Conservation (phyloP, 371 early-diverging fungal species). For the Mucor irregularis region DNA sequence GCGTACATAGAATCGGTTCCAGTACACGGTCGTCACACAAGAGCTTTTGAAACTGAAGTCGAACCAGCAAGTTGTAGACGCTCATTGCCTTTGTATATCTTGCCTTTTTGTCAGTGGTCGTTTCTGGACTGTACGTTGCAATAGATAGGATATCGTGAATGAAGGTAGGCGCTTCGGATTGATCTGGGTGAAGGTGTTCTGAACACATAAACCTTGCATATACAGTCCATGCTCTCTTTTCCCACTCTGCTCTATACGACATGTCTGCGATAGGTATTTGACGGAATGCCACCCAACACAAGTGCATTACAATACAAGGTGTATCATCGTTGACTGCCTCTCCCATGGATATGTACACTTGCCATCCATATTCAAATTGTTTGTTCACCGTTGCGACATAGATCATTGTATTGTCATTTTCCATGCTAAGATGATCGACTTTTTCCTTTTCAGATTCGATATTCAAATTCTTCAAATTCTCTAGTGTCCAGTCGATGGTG, state of each 20-base stretch:
- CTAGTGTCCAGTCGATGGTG: slow-evolving; percentile 29
- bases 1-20: slow-evolving; percentile 32
- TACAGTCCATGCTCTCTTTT: slow-evolving; percentile 36
- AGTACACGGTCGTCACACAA: slow-evolving; percentile 35
- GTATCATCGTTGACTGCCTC: slow-evolving; percentile 33
- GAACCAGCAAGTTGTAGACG: slow-evolving; percentile 26
- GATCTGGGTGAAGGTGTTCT: slow-evolving; percentile 33
- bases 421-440: slow-evolving; percentile 18
- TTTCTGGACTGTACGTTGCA: slow-evolving; percentile 31
- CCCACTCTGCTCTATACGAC: slow-evolving; percentile 33
- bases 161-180: slow-evolving; percentile 36
- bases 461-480: slow-evolving; percentile 10
- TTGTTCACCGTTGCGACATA: slow-evolving; percentile 22
- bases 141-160: slow-evolving; percentile 35
- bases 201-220: slow-evolving; percentile 46
- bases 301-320: slow-evolving; percentile 35
- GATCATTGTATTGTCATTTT: slow-evolving; percentile 43
- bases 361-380: slow-evolving; percentile 46
- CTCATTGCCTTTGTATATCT: slow-evolving; percentile 35
- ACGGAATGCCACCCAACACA: slow-evolving; percentile 37
- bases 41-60: slow-evolving; percentile 23
- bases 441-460: slow-evolving; percentile 14
- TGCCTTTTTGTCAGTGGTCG: slow-evolving; percentile 7
- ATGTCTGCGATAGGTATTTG: slow-evolving; percentile 16
- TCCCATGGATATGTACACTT: slow-evolving; percentile 32